Conservation (phyloP, 345 rosid species). For the Capsella bursapastoris region DNA sequence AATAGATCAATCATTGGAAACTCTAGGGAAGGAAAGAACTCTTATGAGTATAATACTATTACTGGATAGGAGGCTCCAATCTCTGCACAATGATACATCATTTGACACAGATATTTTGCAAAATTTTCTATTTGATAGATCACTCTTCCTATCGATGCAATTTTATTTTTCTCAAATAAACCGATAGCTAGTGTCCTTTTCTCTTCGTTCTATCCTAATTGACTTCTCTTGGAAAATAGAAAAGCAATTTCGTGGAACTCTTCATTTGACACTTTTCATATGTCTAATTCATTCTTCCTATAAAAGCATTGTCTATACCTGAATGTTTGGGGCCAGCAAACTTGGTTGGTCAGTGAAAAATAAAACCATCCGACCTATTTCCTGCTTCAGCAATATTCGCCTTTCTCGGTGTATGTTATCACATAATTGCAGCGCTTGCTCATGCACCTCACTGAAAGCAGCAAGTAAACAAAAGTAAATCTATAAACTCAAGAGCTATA, state of each 20-base stretch:
- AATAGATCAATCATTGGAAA: not conserved
- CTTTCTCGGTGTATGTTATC: slow-evolving; percentile 88
- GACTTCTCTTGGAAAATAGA: slow-evolving; percentile 18
- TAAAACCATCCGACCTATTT: slow-evolving; percentile 97
- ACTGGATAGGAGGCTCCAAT: not conserved
- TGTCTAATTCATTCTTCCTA: slow-evolving; percentile 8
- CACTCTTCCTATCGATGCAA: slow-evolving; percentile 17
- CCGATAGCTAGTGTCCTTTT: slow-evolving; percentile 13
- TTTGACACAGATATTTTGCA: not conserved
- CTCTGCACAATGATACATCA: slow-evolving; percentile 7
- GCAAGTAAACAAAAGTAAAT: slow-evolving; percentile 38
- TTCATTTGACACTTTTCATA: slow-evolving; percentile 10
- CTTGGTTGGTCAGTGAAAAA: slow-evolving; percentile 99
- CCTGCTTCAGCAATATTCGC: slow-evolving; percentile 92
- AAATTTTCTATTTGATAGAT: not conserved
- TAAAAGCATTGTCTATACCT: slow-evolving; percentile 52
- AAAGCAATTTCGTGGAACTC: not conserved
- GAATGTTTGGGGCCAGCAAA: slow-evolving; percentile 97
- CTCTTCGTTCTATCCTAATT: slow-evolving; percentile 19
- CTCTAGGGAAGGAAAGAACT: slow-evolving; percentile 18
- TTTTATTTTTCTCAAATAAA: slow-evolving; percentile 22
- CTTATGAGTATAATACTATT: slow-evolving; percentile 13
- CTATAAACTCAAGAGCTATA: slow-evolving; percentile 22
- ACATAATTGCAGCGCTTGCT: slow-evolving; percentile 83
- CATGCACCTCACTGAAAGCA: slow-evolving; percentile 89